Base-by-base conservation (phyloP, 495 filamentous ascomycete species). In the Penicillium daleae region DNA sequence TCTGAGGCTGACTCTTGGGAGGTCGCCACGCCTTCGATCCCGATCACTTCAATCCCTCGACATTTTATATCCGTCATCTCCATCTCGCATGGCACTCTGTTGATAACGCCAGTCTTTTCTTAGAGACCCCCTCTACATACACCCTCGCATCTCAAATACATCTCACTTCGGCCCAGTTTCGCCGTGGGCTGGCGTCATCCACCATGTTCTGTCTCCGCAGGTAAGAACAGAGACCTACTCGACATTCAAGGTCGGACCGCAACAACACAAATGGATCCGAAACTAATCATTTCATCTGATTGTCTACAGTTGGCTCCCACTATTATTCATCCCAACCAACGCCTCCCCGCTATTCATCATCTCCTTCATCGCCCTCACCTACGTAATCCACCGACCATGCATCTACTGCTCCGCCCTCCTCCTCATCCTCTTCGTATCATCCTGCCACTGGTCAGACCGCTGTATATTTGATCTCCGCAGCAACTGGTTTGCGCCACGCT, bases 401-500 rank as follows among this genome's bases (percentile, higher is more conserved):
- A 85, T 93, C 68, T 93, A 96, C 84, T 96, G 92, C 82, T 93
- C 92, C 57, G 83, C 92, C 59, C 87, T 96, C 32, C 90, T 96
- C 57, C 80, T 96, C 63, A 91, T 94, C 59, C 89, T 96, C 64
- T 96, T 96, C 80, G 81, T 88, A 50, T 93, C 91, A 17, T 93
- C 91, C 29, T 96, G 92, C 78, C 88, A 93, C 83, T 96, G 92
- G 92, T 90, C 89, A 61, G 91, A 95, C 70, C 87, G 87, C 27
- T 96, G 92, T 75, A 92, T 94, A 79, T 91, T 96, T 70, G 91
- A 95, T 74, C 84, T 93, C 46, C 87, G 82, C 56, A 79, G 88
- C 65, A 91, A 93, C 78, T 95, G 90, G 90, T 94, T 94, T 74
- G 82, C 90, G 50, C 87, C 92, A 17, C 84, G 86, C 31, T 82